phyloP scores from a whole-genome alignment of 345 rosid genomes.

The Eucalyptus sp. region DNA sequence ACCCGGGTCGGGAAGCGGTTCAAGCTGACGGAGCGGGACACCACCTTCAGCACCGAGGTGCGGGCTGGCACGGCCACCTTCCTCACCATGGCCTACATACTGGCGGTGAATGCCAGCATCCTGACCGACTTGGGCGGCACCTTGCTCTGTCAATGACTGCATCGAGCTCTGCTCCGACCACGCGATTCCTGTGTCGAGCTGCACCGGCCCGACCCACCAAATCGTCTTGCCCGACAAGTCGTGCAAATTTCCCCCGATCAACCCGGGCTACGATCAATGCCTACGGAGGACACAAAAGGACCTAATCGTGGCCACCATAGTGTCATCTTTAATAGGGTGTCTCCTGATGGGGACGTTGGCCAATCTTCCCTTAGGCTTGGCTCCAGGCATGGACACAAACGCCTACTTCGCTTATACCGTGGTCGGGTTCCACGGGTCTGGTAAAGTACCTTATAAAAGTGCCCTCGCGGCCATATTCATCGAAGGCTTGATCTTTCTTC shows the following conservation, averaged over 20 bases:
- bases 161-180: background rate
- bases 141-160: slow-evolving; percentile 4
- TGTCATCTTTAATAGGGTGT: slow-evolving; percentile 2
- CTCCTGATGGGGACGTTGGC: slow-evolving; percentile 8
- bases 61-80: slow-evolving; percentile 11
- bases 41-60: slow-evolving; percentile 4
- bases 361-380: slow-evolving; percentile 11
- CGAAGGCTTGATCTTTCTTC: slow-evolving; percentile 9
- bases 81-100: slow-evolving; percentile 16
- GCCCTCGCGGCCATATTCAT: slow-evolving; percentile 8
- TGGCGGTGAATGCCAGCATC: slow-evolving; percentile 5
- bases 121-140: slow-evolving; percentile 11
- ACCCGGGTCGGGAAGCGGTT: background rate
- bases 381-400: slow-evolving; percentile 9
- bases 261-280: slow-evolving; percentile 1
- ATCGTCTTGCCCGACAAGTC: background rate
- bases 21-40: background rate
- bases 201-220: background rate
- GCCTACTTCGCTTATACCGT: slow-evolving; percentile 12
- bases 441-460: slow-evolving; percentile 1
- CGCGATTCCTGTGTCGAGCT: background rate
- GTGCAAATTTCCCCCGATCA: slow-evolving; percentile 5
- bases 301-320: slow-evolving; percentile 5
- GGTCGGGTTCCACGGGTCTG: slow-evolving; percentile 13
- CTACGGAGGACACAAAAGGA: background rate